Evolutionary conservation across 306 rosid genomes (phyloP), one percentile per base, ranked within the genome.

Genomic region (Sicyos edulis): DNA sequence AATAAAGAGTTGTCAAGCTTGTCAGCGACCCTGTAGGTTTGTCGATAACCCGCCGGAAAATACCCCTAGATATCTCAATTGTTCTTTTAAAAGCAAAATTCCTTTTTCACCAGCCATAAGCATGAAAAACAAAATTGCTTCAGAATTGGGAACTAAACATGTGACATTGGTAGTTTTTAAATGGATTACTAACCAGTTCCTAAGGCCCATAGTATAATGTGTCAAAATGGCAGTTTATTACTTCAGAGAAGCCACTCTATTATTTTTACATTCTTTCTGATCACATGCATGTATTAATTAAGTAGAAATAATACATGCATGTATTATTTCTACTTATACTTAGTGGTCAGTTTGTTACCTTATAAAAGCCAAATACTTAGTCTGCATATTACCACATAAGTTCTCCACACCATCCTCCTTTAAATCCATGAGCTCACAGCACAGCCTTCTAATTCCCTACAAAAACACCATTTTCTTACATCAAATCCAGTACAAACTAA

Each of bases 391-490:
- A 68, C 99, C 97, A 85, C 97, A 78, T 80, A 93, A 85, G 76
- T 88, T 93, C 88, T 93, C 97, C 81, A 93, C 97, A 4, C 91
- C 87, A 83, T 93, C 99, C 88, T 93, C 99, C 88, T 91, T 91
- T 71, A 93, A 82, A 83, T 91, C 95, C 79, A 93, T 74, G 47
- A 93, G 97, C 84, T 93, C 97, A 68, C 96, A 91, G 74, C 97
- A 93, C 76, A 93, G 92, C 82, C 86, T 85, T 84, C 99, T 83
- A 79, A 93, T 91, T 66, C 99, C 99, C 99, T 93, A 89, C 78
- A 80, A 64, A 13, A 24, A 71, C 5, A 81, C 55, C 15, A 32
- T 15, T 55, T 34, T 68, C 34, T 47, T 68, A 20, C 1, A 57
- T 26, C 47, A 71, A 71, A 71, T 6, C 26, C 16, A 54, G 44